Conservation (phyloP, 2,329 filamentous ascomycete species). For the Trichoderma simmonsii region DNA sequence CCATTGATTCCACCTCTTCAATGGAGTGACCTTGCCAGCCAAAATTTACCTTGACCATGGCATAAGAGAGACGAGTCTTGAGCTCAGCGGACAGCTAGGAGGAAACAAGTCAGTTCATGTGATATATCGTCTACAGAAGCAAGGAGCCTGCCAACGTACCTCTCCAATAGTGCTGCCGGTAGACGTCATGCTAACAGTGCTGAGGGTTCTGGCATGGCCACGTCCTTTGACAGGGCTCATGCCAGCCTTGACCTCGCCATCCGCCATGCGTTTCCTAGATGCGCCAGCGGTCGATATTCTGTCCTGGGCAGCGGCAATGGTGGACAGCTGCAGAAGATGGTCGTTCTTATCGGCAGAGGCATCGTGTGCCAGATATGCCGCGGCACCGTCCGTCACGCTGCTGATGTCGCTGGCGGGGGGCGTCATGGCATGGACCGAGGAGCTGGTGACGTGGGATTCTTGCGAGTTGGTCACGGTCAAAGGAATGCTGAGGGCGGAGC, state of each 20-base stretch:
- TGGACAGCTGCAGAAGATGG: slow-evolving; percentile 56
- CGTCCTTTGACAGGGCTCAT: slow-evolving; percentile 42
- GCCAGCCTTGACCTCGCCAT: slow-evolving; percentile 65
- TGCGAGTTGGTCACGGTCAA: slow-evolving; percentile 27
- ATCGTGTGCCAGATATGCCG: slow-evolving; percentile 20
- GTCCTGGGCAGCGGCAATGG: slow-evolving; percentile 53
- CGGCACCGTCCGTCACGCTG: slow-evolving; percentile 17
- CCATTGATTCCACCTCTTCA: slow-evolving; percentile 71
- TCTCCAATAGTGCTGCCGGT: slow-evolving; percentile 72
- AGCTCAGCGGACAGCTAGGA: slow-evolving; percentile 71
- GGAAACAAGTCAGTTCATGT: background rate
- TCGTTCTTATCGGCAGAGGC: slow-evolving; percentile 43
- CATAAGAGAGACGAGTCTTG: slow-evolving; percentile 81
- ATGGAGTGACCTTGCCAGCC: slow-evolving; percentile 80
- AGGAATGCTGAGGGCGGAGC: slow-evolving; percentile 21
- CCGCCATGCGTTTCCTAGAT: slow-evolving; percentile 71
- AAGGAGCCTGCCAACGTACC: slow-evolving; percentile 47
- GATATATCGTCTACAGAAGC: slow-evolving; percentile 17
- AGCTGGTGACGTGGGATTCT: slow-evolving; percentile 28
- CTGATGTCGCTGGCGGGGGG: slow-evolving; percentile 29
- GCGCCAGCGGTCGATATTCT: slow-evolving; percentile 42
- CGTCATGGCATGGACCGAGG: slow-evolving; percentile 29
- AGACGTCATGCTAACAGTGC: slow-evolving; percentile 60
- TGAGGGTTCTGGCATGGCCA: slow-evolving; percentile 70
- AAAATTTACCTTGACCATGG: slow-evolving; percentile 89